phyloP scores from a whole-genome alignment of 2,329 filamentous ascomycete species.

The Tympanopsis confertula region DNA sequence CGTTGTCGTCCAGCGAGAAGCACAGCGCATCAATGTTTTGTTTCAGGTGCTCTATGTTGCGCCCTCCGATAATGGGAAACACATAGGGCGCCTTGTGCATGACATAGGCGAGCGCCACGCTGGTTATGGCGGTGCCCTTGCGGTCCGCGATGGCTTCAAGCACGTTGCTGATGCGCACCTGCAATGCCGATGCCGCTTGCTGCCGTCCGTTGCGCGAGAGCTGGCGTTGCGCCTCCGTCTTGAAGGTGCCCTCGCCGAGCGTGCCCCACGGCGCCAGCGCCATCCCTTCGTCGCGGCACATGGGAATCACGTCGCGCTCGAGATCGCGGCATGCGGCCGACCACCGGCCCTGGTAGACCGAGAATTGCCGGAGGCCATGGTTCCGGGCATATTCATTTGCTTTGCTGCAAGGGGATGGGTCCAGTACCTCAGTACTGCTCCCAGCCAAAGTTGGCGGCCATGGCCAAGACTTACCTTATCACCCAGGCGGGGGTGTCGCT shows the following conservation, averaged over 20 bases:
- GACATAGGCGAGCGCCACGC: slow-evolving; percentile 59
- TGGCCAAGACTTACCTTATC: no score
- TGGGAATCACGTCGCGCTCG: no score
- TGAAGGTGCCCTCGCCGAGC: slow-evolving; percentile 28
- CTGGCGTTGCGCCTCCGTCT: slow-evolving; percentile 13
- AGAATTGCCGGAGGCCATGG: no score
- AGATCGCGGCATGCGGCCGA: slow-evolving; percentile 51
- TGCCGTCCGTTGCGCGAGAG: slow-evolving; percentile 16
- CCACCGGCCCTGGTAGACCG: slow-evolving; percentile 57
- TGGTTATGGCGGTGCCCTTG: slow-evolving; percentile 30
- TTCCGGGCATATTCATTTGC: no score
- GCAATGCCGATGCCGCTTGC: slow-evolving; percentile 28
- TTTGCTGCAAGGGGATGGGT: no score
- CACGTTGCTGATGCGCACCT: slow-evolving; percentile 37
- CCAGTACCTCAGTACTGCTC: no score
- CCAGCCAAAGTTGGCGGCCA: no score
- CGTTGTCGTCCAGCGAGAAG: slow-evolving; percentile 44
- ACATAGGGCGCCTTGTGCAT: slow-evolving; percentile 62
- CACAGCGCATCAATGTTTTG: slow-evolving; percentile 58
- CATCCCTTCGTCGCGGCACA: no score
- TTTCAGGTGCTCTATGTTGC: slow-evolving; percentile 58
- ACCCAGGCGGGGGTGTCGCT: no score
- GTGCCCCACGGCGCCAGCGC: slow-evolving; percentile 41
- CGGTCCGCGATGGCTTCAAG: slow-evolving; percentile 36
- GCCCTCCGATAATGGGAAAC: slow-evolving; percentile 61